Evolutionary conservation across 192 early-diverging fungal species (phyloP), one percentile per base, ranked within the genome.

Genomic region (Geranomyces michiganensis): DNA sequence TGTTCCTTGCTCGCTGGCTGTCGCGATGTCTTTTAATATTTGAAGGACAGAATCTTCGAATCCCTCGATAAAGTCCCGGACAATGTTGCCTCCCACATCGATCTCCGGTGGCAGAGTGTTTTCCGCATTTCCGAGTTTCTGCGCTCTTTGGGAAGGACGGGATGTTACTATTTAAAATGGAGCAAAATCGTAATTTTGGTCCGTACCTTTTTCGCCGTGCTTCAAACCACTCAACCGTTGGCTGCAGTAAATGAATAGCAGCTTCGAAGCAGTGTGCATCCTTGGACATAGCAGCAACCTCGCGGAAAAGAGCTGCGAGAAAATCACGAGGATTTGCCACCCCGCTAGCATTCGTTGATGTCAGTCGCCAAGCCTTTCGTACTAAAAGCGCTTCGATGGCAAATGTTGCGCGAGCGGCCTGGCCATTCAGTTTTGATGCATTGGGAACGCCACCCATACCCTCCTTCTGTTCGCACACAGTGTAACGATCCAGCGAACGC

Each of bases 221-320:
- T 29, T 64, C 62, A 21, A 64, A 45, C 62, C 62, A 64, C 33
- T 19, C 32, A n/a, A 46, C 21, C 10, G 43, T 64, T 24, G 62
- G 62, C 41, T 41, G 62, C 62, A 64, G 14, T 6, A 64, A 10
- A 46, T 46, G 44, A 7, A 33, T 29, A 41, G 36, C 36, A 7
- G 10, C 36, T 41, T 41, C 5, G 3, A 41, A 41, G 36, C 36
- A 10, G 10, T 41, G 36, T 41, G 36, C 36, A 7, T 10, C 36
- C 5, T 41, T 10, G 10, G 36, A 3, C 36, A 41, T 41, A 41
- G 5, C 10, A 10, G 36, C 36, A 41, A 41, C 36, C 36, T 41
- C 36, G 36, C 36, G 36, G 36, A 41, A 41, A 10, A 41, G 3
- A 10, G 36, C 36, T 41, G 36, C 36, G 36, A 41, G 36, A 41